These are phyloP conservation scores for Clarireedia paspali DNA, from an alignment of 2,329 filamentous ascomycete species.

Conservation along the genomic window DNA sequence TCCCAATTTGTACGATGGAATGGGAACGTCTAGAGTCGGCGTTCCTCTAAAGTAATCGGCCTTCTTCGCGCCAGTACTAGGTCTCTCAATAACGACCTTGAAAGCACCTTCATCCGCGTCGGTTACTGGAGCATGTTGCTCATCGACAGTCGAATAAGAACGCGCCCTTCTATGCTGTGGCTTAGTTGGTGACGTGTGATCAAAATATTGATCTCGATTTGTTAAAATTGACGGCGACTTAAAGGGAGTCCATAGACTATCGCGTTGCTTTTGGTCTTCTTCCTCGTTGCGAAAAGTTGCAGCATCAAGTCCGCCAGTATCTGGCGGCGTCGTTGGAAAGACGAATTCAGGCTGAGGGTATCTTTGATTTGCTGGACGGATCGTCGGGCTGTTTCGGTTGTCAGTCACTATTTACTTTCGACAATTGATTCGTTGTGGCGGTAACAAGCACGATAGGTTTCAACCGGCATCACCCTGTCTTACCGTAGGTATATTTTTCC, in stretches of 20 bases:
- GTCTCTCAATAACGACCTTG: constrained; percentile 72
- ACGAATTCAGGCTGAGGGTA: constrained; percentile 53
- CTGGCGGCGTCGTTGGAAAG: constrained; percentile 53
- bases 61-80: constrained; percentile 56
- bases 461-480: constrained; percentile 27
- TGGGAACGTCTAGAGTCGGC: constrained; percentile 62
- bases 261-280: constrained; percentile 18
- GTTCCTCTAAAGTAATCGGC: constrained; percentile 36
- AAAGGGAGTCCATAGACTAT: constrained; percentile 28
- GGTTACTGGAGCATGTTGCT: constrained; percentile 45
- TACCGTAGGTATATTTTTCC: constrained; percentile 78
- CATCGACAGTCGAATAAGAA: constrained; percentile 71
- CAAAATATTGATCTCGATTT: constrained; percentile 30
- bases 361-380: constrained; percentile 53
- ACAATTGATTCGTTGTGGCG: constrained; percentile 5
- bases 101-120: constrained; percentile 57
- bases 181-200: constrained; percentile 10
- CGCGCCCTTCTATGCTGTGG: constrained; percentile 51
- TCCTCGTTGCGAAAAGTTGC: constrained; percentile 28
- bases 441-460: constrained; percentile 6
- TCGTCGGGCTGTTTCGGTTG: constrained; percentile 42
- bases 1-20: constrained; percentile 78
- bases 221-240: constrained; percentile 28
- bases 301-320: constrained; percentile 48
- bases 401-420: constrained; percentile 17